Evolutionary conservation across 208 protist species (phyloP).

Genomic region (Acanthamoeba triangularis): DNA sequence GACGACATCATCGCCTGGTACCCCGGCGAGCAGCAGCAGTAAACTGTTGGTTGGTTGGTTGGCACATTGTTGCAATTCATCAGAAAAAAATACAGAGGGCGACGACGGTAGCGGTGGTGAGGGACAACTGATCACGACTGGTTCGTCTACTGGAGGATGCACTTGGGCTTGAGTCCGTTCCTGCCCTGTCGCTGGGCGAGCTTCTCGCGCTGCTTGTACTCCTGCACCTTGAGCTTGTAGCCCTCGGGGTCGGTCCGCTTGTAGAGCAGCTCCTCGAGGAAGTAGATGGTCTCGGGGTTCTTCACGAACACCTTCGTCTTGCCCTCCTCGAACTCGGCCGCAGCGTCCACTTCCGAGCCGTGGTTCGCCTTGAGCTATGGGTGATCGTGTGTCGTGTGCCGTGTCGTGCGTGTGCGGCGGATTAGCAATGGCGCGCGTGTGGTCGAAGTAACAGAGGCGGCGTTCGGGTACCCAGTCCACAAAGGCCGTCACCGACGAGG

Average conservation of each 20-base stretch:
- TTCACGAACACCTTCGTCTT: slow-evolving; percentile 96
- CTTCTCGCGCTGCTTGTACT: slow-evolving; percentile 85
- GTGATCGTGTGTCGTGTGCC: neutral
- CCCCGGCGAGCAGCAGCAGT: neutral
- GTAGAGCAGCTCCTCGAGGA: slow-evolving; percentile 94
- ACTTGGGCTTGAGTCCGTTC: slow-evolving; percentile 82
- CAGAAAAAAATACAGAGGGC: too few relatives aligned
- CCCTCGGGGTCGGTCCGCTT: slow-evolving; percentile 84
- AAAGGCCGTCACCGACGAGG: slow-evolving; percentile 86
- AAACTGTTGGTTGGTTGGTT: too few relatives aligned
- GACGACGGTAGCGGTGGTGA: too few relatives aligned
- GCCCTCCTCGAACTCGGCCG: slow-evolving; percentile 91
- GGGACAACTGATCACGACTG: too few relatives aligned
- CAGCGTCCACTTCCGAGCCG: slow-evolving; percentile 80
- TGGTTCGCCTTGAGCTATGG: slow-evolving; percentile 74
- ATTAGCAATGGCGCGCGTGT: neutral
- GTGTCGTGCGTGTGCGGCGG: too few relatives aligned
- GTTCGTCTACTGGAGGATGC: slow-evolving; percentile 84
- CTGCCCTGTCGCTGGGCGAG: slow-evolving; percentile 79
- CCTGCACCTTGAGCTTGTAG: slow-evolving; percentile 83
- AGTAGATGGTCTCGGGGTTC: slow-evolving; percentile 94
- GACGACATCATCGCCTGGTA: slow-evolving; percentile 55
- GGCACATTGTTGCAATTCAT: too few relatives aligned
- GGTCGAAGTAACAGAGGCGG: neutral
- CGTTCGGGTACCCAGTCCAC: slow-evolving; percentile 29